Percentiles rank a stretch among this genome's conserved stretches.
These are phyloP conservation scores for Microstroma glucosiphilum DNA, from an alignment of 1,284 basidiomycete genomes.

Conservation along the genomic window DNA sequence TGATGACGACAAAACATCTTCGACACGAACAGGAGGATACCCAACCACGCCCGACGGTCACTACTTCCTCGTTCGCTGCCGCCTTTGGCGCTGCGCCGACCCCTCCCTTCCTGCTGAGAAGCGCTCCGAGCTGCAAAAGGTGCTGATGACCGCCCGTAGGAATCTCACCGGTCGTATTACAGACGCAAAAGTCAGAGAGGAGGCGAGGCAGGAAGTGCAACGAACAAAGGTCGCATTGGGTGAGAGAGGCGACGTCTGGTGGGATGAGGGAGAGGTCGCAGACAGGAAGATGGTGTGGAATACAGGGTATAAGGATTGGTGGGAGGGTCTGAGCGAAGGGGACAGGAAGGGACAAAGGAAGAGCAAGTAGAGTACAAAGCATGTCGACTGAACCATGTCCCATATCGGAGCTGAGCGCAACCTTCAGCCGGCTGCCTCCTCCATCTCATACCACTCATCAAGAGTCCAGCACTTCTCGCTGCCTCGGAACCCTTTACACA, in stretches of 20 bases:
- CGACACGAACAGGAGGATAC: not conserved
- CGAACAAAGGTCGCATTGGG: not conserved
- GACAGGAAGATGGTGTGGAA: conserved; percentile 7
- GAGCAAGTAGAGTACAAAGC: too few species aligned
- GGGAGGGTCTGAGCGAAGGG: conserved; percentile 1
- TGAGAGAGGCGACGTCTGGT: not conserved
- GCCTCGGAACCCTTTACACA: not conserved
- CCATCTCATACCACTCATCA: too few species aligned
- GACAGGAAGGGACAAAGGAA: not conserved
- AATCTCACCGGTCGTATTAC: not conserved
- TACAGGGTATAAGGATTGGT: conserved; percentile 5
- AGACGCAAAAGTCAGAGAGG: not conserved
- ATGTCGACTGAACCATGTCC: too few species aligned
- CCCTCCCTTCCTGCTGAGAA: not conserved
- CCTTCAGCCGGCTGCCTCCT: too few species aligned
- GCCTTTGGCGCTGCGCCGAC: conserved; percentile 2
- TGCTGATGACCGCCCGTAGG: not conserved
- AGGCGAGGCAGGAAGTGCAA: not conserved
- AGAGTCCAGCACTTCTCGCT: too few species aligned
- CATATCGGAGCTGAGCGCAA: too few species aligned
- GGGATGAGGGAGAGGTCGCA: not conserved
- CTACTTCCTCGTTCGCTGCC: conserved; percentile 3
- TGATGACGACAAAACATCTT: too few species aligned
- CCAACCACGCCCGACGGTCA: conserved; percentile 5
- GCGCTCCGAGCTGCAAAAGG: not conserved